A percentile compares a stretch with the other conserved stretches of the same genome.
Evolutionary conservation across 106 monocot genomes (phyloP).

Genomic region (Alisma plantagoaquatica): DNA sequence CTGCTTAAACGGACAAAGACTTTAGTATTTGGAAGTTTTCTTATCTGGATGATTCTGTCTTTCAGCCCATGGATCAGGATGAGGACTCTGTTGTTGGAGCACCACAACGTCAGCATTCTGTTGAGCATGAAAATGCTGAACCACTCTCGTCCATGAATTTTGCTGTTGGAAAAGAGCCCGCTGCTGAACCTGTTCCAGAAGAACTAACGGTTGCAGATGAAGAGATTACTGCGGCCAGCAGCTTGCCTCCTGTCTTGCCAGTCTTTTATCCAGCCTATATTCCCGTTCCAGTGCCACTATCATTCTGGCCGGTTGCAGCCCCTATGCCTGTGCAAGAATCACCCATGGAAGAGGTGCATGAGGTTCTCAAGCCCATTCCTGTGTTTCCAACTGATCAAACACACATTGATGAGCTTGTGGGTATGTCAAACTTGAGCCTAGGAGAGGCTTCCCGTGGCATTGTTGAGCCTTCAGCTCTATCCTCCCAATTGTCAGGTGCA

Average conservation of each 20-base stretch:
- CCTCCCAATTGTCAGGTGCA: conserved; percentile 31
- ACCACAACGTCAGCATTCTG: conserved; percentile 1
- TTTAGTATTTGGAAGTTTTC: background rate
- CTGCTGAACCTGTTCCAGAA: conserved; percentile 3
- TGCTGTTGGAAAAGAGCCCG: conserved; percentile 11
- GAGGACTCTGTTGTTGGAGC: conserved; percentile 20
- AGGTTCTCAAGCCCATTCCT: conserved; percentile 52
- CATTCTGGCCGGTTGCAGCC: conserved; percentile 31
- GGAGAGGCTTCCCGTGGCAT: conserved; percentile 12
- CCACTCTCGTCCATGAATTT: conserved; percentile 9
- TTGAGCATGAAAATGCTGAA: conserved; percentile 19
- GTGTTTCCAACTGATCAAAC: conserved; percentile 25
- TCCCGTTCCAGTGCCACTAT: conserved; percentile 20
- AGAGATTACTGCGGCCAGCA: conserved; percentile 5
- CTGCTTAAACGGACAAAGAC: background rate
- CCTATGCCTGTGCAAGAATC: conserved; percentile 6
- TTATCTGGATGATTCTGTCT: background rate
- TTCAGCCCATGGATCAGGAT: conserved; percentile 32
- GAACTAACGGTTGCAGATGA: background rate
- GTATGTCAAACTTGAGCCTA: conserved; percentile 54
- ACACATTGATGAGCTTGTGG: conserved; percentile 32
- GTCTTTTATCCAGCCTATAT: conserved; percentile 31
- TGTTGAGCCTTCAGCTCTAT: conserved; percentile 40
- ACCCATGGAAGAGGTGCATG: conserved; percentile 15
- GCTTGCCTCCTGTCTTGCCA: conserved; percentile 12